Evolutionary conservation across 352 stramenopile genomes (phyloP).

Genomic region (Phytophthora nicotianae): DNA sequence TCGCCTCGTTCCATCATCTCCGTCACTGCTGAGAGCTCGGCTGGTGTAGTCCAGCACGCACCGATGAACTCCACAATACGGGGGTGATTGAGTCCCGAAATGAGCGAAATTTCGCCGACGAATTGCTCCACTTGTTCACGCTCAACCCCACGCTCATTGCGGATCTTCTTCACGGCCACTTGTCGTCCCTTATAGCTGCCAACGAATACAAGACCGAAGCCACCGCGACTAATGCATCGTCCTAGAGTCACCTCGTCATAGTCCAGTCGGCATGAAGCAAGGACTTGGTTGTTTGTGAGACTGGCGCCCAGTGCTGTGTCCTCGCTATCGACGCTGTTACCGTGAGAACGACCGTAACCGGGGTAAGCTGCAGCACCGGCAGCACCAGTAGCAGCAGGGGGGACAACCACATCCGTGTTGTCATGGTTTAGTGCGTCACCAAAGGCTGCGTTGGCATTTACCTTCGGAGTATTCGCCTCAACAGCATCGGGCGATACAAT

Average conservation of each 20-base stretch:
- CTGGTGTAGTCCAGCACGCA: constrained; percentile 48
- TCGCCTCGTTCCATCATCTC: constrained; percentile 69
- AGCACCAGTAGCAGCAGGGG: background rate
- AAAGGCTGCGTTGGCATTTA: constrained; percentile 26
- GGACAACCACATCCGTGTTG: background rate
- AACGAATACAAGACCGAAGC: constrained; percentile 58
- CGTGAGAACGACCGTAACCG: constrained; percentile 26
- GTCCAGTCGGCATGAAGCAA: constrained; percentile 43
- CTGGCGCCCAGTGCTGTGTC: constrained; percentile 33
- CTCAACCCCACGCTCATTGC: constrained; percentile 29
- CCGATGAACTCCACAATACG: constrained; percentile 57
- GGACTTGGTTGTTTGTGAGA: constrained; percentile 38
- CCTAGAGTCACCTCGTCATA: constrained; percentile 40
- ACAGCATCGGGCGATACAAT: constrained; percentile 30
- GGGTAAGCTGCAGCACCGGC: constrained; percentile 10
- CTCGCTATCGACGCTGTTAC: constrained; percentile 33
- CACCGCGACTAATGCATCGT: constrained; percentile 50
- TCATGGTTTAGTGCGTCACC: constrained; percentile 22
- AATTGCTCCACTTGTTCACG: constrained; percentile 45
- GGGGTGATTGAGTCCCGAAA: constrained; percentile 46
- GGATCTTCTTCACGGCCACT: constrained; percentile 61
- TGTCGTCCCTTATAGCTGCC: constrained; percentile 44
- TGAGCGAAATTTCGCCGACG: constrained; percentile 53
- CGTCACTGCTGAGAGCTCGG: constrained; percentile 50
- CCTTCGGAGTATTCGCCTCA: constrained; percentile 31